Percentiles rank a stretch among this genome's conserved stretches.
These are phyloP conservation scores for Sisymbrium irio DNA, from an alignment of 345 rosid species.

Conservation along the genomic window DNA sequence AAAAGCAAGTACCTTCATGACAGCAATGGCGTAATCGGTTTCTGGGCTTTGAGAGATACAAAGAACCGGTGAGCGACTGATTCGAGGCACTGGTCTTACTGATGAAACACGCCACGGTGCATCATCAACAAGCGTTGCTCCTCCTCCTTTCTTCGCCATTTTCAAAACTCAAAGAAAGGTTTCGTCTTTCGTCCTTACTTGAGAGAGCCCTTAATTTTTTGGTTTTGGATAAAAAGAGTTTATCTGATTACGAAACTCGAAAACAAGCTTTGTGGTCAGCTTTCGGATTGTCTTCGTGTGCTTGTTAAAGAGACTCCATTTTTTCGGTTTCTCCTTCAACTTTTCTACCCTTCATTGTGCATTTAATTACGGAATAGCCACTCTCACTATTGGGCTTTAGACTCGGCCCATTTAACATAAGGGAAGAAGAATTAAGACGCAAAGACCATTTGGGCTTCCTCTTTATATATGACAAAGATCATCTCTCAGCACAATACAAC, in stretches of 20 bases:
- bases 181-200: not conserved
- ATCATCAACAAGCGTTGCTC: constrained; percentile 58
- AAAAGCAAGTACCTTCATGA: constrained; percentile 56
- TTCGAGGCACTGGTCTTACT: constrained; percentile 64
- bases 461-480: not conserved
- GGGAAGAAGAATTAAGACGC: too few relatives aligned
- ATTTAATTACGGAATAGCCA: constrained; percentile 6
- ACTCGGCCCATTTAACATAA: not conserved
- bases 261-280: constrained; percentile 30
- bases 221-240: constrained; percentile 23
- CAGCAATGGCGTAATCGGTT: constrained; percentile 55
- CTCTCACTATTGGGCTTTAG: not conserved
- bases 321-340: constrained; percentile 23
- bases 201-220: not conserved
- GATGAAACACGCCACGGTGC: constrained; percentile 81
- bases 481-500: constrained; percentile 5
- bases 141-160: constrained; percentile 70
- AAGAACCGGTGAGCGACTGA: constrained; percentile 65
- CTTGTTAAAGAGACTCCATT: constrained; percentile 7
- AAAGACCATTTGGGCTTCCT: not conserved
- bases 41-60: constrained; percentile 52
- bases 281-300: constrained; percentile 36
- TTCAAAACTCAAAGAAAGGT: not conserved
- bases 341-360: not conserved
- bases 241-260: constrained; percentile 13